Conservation (phyloP, 164 flowering plant species). For the Nymphaea thermarum region DNA sequence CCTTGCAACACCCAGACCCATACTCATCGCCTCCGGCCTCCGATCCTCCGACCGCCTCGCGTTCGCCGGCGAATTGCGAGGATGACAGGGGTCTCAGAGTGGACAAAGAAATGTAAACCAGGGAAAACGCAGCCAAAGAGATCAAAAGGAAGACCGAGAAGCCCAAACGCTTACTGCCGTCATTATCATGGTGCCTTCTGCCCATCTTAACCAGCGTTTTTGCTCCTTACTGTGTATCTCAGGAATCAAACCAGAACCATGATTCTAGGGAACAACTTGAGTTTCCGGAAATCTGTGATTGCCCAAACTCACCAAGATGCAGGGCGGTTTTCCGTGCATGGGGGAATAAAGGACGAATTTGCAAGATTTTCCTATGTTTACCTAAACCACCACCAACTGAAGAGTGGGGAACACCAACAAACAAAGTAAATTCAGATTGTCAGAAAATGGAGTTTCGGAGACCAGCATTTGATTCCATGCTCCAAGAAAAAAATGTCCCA, state of each 20-base stretch:
- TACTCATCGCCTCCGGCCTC: slow-evolving; percentile 9
- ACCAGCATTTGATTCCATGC: no score
- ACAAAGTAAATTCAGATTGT: no score
- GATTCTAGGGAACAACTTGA: neutral
- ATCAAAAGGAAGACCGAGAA: slow-evolving; percentile 25
- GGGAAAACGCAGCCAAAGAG: slow-evolving; percentile 31
- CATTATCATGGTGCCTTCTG: slow-evolving; percentile 36
- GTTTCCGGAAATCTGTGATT: neutral
- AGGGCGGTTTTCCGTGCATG: no score
- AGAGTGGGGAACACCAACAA: no score
- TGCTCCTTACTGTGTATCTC: neutral
- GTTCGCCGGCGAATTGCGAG: slow-evolving; percentile 6
- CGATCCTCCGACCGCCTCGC: slow-evolving; percentile 1
- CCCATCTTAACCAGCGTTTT: slow-evolving; percentile 23
- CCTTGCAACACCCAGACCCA: slow-evolving; percentile 43
- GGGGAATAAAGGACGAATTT: no score
- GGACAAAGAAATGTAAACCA: slow-evolving; percentile 43
- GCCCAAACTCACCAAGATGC: neutral
- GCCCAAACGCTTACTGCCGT: slow-evolving; percentile 22
- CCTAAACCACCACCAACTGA: no score
- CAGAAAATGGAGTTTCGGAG: no score
- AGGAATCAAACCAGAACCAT: neutral
- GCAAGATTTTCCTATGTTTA: no score
- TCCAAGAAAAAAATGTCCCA: no score
- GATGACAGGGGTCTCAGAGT: slow-evolving; percentile 24